Evolutionary conservation across 805 yeast genomes (phyloP).

Genomic region (Candida tibetensis): DNA sequence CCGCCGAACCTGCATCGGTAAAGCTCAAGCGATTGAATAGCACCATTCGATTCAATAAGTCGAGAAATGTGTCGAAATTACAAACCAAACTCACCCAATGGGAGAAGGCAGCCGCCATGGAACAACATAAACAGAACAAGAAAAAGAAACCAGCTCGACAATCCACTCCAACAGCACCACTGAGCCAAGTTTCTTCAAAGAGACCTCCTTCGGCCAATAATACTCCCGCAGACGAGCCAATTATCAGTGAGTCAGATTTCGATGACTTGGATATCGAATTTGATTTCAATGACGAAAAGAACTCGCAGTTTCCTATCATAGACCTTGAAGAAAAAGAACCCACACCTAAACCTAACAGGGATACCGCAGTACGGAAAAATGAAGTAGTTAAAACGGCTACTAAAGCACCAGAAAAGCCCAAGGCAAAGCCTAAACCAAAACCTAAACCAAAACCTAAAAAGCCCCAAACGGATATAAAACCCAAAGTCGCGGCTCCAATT

Average conservation of each 20-base stretch:
- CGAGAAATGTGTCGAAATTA: constrained; percentile 34
- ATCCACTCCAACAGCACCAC: not conserved
- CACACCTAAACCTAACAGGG: not conserved
- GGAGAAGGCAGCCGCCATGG: constrained; percentile 14
- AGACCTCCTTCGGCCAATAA: constrained; percentile 13
- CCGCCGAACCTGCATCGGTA: constrained; percentile 14
- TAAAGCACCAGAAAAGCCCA: not conserved
- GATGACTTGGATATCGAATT: constrained; percentile 27
- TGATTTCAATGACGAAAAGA: constrained; percentile 8
- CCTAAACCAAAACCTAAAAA: constrained; percentile 6
- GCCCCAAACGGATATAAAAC: constrained; percentile 1
- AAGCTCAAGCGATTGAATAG: constrained; percentile 25
- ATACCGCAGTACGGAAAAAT: not conserved
- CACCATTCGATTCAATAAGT: constrained; percentile 36
- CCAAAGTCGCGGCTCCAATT: constrained; percentile 3
- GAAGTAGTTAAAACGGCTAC: not conserved
- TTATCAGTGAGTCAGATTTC: constrained; percentile 38
- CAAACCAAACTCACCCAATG: constrained; percentile 21
- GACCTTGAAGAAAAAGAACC: constrained; percentile 7
- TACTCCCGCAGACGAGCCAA: constrained; percentile 16
- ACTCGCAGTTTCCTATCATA: constrained; percentile 14
- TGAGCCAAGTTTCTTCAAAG: not conserved
- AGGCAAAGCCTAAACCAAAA: constrained; percentile 2
- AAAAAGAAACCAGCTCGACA: not conserved
- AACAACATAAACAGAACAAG: not conserved